Conservation (phyloP, 257 asterid species). For the Nicotiana obtusifolia region DNA sequence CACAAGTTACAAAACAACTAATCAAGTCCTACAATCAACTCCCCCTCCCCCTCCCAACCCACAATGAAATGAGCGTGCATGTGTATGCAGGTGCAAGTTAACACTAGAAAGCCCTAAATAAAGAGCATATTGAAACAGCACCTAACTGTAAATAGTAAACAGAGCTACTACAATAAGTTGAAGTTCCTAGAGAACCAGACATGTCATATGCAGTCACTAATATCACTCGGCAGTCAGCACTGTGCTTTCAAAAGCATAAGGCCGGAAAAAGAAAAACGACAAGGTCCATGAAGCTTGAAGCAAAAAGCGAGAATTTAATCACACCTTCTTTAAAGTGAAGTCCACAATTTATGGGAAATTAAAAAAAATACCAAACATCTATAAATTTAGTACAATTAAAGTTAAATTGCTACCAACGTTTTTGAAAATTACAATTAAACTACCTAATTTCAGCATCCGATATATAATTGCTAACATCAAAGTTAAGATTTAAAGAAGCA, state of each 20-base stretch:
- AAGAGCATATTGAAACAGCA: background rate
- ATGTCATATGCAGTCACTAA: background rate
- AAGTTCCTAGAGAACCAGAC: background rate
- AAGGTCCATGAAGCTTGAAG: no score
- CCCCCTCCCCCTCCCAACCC: background rate
- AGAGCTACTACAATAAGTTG: background rate
- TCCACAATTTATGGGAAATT: no score
- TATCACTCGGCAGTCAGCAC: background rate
- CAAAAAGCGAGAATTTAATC: no score
- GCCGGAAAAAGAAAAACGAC: no score
- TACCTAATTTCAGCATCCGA: no score
- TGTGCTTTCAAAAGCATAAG: background rate
- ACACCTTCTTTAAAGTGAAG: no score
- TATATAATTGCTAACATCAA: no score
- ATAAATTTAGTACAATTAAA: no score
- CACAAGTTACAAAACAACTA: background rate
- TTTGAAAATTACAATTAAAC: no score
- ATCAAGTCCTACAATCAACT: background rate
- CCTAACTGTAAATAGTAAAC: background rate
- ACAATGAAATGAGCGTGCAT: background rate
- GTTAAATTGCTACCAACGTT: no score
- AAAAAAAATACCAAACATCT: no score
- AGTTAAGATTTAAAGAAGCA: no score
- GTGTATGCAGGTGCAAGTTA: background rate
- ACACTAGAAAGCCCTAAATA: background rate